Conservation (phyloP, 371 early-diverging fungal genomes). For the Mortierella sp. region DNA sequence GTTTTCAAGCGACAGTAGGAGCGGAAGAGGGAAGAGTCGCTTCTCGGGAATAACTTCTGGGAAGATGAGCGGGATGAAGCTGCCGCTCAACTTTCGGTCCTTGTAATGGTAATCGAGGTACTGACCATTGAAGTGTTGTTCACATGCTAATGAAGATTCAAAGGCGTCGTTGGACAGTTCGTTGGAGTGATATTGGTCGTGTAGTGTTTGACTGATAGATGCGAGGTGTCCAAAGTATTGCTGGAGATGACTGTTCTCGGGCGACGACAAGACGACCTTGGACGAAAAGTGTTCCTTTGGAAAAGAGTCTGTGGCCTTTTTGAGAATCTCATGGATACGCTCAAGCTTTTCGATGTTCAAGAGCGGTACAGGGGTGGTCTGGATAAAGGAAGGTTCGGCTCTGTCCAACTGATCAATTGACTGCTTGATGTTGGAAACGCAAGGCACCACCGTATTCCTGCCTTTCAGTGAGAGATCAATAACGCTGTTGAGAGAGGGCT, state of each 20-base stretch:
- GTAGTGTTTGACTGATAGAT: conserved; percentile 48
- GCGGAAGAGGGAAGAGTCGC: conserved; percentile 52
- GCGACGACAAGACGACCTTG: not conserved
- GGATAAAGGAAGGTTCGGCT: conserved; percentile 31
- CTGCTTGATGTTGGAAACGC: conserved; percentile 41
- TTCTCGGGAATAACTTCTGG: conserved; percentile 58
- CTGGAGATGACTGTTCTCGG: conserved; percentile 29
- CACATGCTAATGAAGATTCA: conserved; percentile 68
- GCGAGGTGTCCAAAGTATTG: conserved; percentile 55
- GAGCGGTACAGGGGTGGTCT: conserved; percentile 22
- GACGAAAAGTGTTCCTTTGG: not conserved
- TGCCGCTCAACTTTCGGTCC: conserved; percentile 47
- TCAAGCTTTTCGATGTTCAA: conserved; percentile 41
- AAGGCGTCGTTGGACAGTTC: conserved; percentile 51
- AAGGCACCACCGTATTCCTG: conserved; percentile 12
- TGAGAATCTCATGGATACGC: conserved; percentile 26
- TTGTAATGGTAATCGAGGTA: conserved; percentile 55
- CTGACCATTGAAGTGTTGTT: conserved; percentile 67
- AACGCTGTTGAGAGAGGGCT: conserved; percentile 14
- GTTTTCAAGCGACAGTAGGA: conserved; percentile 39
- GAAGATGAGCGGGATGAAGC: conserved; percentile 56
- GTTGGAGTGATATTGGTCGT: conserved; percentile 42
- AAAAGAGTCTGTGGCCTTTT: conserved; percentile 14
- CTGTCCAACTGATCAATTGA: conserved; percentile 39
- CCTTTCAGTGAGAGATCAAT: conserved; percentile 5